Conservation (phyloP, 2,329 filamentous ascomycete genomes). For the Pseudogymnoascus sp. region DNA sequence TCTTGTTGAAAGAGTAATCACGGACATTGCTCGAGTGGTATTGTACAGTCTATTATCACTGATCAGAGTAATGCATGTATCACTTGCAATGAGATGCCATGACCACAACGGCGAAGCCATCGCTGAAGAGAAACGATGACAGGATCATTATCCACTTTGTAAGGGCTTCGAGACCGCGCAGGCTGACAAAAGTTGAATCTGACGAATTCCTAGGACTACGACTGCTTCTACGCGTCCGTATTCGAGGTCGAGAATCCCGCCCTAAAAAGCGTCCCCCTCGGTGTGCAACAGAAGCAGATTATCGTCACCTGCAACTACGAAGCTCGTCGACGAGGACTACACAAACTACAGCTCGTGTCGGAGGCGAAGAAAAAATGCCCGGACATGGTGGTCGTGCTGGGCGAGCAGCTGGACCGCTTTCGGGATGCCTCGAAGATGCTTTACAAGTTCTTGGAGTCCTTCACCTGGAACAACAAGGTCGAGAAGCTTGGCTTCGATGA, state of each 20-base stretch:
- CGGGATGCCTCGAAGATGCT: constrained; percentile 77
- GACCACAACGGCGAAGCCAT: background rate
- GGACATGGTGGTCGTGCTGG: constrained; percentile 75
- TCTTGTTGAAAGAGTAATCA: background rate
- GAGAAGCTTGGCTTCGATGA: constrained; percentile 90
- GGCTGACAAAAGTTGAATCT: constrained; percentile 15
- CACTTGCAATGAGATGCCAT: constrained; percentile 4
- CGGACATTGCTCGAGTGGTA: background rate
- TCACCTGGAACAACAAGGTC: constrained; percentile 69
- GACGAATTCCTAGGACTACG: constrained; percentile 52
- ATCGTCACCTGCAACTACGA: constrained; percentile 92
- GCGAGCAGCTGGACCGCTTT: constrained; percentile 79
- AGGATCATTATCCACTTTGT: constrained; percentile 79
- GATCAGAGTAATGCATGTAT: background rate
- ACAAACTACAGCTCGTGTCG: constrained; percentile 77
- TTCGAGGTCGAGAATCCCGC: constrained; percentile 73
- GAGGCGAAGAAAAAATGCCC: constrained; percentile 76
- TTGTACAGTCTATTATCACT: background rate
- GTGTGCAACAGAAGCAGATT: constrained; percentile 87
- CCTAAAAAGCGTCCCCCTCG: constrained; percentile 65
- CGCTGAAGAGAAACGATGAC: constrained; percentile 44
- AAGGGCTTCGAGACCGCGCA: constrained; percentile 12
- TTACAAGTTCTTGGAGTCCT: constrained; percentile 62
- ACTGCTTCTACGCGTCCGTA: constrained; percentile 88
- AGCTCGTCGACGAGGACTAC: constrained; percentile 62